Conservation (phyloP, 768 basidiomycete genomes). For the Goffeauzyma gilvescens region DNA sequence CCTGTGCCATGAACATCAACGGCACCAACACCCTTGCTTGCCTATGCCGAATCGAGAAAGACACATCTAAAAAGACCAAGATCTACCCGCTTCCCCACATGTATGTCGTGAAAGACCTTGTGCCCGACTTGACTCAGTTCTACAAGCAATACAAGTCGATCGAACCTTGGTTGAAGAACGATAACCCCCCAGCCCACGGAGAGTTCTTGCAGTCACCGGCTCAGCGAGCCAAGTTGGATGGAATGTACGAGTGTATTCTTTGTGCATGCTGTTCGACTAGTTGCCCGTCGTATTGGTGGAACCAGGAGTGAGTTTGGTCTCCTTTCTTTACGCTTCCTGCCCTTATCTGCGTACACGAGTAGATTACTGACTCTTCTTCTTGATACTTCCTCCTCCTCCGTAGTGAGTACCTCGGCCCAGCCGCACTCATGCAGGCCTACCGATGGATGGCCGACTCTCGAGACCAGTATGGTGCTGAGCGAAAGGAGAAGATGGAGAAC, state of each 20-base stretch:
- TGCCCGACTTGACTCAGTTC: constrained; percentile 40
- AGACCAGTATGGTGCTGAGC: constrained; percentile 58
- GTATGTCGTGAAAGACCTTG: constrained; percentile 52
- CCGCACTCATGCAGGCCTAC: constrained; percentile 89
- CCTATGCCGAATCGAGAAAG: constrained; percentile 80
- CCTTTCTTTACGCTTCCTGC: too few relatives aligned
- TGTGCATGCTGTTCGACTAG: constrained; percentile 82
- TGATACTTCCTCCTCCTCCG: too few relatives aligned
- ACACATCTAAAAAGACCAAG: constrained; percentile 52
- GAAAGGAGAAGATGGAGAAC: constrained; percentile 86
- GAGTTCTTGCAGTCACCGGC: constrained; percentile 80
- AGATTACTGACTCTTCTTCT: not conserved
- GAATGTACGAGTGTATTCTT: constrained; percentile 85
- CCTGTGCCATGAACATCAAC: constrained; percentile 98
- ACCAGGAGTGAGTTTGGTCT: too few relatives aligned
- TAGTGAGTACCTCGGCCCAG: constrained; percentile 91
- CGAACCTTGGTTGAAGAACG: constrained; percentile 86
- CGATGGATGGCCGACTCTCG: constrained; percentile 96
- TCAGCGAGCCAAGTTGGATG: constrained; percentile 85
- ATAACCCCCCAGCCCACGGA: constrained; percentile 58
- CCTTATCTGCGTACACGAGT: not conserved
- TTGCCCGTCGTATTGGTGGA: constrained; percentile 99
- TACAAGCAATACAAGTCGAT: constrained; percentile 98
- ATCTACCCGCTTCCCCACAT: constrained; percentile 86
- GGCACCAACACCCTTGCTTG: constrained; percentile 91